Evolutionary conservation across 495 filamentous ascomycete genomes (phyloP).

Genomic region (Neurospora sp.): DNA sequence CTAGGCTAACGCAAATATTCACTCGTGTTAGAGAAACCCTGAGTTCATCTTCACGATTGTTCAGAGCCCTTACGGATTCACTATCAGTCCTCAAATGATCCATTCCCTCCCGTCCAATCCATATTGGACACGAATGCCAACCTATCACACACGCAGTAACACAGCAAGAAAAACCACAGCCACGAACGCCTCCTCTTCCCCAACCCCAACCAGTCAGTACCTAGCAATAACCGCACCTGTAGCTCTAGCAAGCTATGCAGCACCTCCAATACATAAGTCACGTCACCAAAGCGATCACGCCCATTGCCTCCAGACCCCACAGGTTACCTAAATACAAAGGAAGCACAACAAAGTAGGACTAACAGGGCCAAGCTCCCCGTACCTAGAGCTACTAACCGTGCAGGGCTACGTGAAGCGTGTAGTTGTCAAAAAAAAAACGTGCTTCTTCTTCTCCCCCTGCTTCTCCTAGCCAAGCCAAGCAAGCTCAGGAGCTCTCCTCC

Average conservation of each 20-base stretch:
- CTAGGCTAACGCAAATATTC: no score
- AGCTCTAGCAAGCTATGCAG: not conserved
- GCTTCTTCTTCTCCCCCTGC: no score
- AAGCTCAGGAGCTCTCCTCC: no score
- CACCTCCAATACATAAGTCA: not conserved
- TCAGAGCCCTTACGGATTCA: not conserved
- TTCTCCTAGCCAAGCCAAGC: no score
- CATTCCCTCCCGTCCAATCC: not conserved
- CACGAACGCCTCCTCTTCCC: not conserved
- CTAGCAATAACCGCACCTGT: not conserved
- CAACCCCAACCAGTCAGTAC: not conserved
- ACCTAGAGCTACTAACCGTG: no score
- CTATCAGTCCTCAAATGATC: not conserved
- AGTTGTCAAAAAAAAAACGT: no score
- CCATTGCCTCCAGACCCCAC: not conserved
- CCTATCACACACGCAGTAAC: not conserved
- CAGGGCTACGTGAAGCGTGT: no score
- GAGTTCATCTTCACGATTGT: not conserved
- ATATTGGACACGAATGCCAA: not conserved
- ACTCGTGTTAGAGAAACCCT: no score
- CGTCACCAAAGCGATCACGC: not conserved
- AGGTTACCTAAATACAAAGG: not conserved
- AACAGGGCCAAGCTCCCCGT: no score
- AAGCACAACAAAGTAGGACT: not conserved
- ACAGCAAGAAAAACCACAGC: not conserved